A percentile compares a stretch with the other conserved stretches of the same genome.
These are phyloP conservation scores for Pleurotus tuber-regium DNA, from an alignment of 768 basidiomycete species.

Conservation along the genomic window DNA sequence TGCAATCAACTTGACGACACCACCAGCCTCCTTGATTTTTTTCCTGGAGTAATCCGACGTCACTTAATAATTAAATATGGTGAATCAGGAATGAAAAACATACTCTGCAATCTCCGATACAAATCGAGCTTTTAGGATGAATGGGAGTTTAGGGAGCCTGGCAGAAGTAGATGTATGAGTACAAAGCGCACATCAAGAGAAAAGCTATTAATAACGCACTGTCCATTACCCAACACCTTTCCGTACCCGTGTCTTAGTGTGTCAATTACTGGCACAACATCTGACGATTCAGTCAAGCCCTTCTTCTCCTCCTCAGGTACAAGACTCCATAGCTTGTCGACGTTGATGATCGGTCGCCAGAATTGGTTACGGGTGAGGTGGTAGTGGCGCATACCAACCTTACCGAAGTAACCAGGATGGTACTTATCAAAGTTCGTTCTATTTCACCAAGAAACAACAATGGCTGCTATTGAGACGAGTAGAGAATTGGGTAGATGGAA, in stretches of 20 bases:
- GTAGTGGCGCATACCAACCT: conserved; percentile 99
- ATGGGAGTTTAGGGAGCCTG: conserved; percentile 85
- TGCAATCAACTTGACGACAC: conserved; percentile 91
- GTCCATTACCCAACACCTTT: conserved; percentile 94
- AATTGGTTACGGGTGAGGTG: conserved; percentile 87
- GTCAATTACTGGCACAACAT: conserved; percentile 95
- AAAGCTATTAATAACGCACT: conserved; percentile 42
- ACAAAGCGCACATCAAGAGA: neutral
- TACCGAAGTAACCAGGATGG: conserved; percentile 99
- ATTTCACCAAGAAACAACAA: conserved; percentile 8
- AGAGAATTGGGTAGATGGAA: too few species aligned
- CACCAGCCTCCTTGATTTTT: conserved; percentile 93
- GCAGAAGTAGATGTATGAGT: conserved; percentile 3
- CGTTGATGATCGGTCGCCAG: conserved; percentile 97
- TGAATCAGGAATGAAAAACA: conserved; percentile 22
- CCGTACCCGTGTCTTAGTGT: conserved; percentile 80
- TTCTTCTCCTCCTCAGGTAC: conserved; percentile 84
- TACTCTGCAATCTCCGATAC: conserved; percentile 86
- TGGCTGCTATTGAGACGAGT: neutral
- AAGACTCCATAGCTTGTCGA: conserved; percentile 95
- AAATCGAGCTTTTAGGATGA: conserved; percentile 98
- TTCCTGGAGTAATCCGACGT: conserved; percentile 25
- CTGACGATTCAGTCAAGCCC: conserved; percentile 66
- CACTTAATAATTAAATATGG: neutral
- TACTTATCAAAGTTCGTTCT: conserved; percentile 98